These are phyloP conservation scores for Coemansia sp. DNA, from an alignment of 192 early-diverging fungal species.

Conservation along the genomic window DNA sequence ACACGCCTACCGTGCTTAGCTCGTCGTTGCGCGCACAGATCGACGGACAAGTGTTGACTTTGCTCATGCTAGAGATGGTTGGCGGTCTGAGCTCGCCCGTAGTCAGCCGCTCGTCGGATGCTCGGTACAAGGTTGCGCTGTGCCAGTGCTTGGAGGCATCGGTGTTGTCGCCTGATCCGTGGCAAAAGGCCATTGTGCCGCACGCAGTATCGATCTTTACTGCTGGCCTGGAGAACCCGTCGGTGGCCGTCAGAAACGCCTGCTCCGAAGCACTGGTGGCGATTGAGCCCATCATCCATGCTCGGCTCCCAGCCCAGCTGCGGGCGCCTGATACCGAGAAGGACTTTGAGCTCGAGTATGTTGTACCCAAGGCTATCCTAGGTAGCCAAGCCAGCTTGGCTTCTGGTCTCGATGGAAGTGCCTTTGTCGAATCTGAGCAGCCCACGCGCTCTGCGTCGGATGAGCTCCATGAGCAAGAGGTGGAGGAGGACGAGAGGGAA, in stretches of 20 bases:
- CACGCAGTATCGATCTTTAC: slow-evolving; percentile 42
- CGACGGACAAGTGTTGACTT: slow-evolving; percentile 37
- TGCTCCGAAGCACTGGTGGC: slow-evolving; percentile 21
- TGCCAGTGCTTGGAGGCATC: slow-evolving; percentile 45
- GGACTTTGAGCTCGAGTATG: slow-evolving; percentile 8
- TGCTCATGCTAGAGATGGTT: slow-evolving; percentile 37
- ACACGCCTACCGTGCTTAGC: slow-evolving; percentile 30
- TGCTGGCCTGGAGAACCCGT: slow-evolving; percentile 27
- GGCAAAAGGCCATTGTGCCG: slow-evolving; percentile 48
- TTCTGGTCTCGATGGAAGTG: slow-evolving; percentile 16
- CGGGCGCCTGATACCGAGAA: slow-evolving; percentile 41
- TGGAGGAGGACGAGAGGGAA: background rate
- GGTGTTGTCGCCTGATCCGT: slow-evolving; percentile 48
- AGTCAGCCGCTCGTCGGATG: slow-evolving; percentile 31
- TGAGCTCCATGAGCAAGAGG: background rate
- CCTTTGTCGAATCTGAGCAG: background rate
- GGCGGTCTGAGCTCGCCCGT: slow-evolving; percentile 25
- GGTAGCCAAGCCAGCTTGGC: slow-evolving; percentile 13
- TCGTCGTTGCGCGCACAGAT: slow-evolving; percentile 32
- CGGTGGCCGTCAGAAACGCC: slow-evolving; percentile 17
- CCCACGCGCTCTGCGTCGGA: background rate
- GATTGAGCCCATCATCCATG: slow-evolving; percentile 45
- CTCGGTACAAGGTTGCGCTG: slow-evolving; percentile 19
- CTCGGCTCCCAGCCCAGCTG: slow-evolving; percentile 49
- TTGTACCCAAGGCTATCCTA: slow-evolving; percentile 16